Conservation (phyloP, 495 filamentous ascomycete genomes). For the Penicillium nucicola region DNA sequence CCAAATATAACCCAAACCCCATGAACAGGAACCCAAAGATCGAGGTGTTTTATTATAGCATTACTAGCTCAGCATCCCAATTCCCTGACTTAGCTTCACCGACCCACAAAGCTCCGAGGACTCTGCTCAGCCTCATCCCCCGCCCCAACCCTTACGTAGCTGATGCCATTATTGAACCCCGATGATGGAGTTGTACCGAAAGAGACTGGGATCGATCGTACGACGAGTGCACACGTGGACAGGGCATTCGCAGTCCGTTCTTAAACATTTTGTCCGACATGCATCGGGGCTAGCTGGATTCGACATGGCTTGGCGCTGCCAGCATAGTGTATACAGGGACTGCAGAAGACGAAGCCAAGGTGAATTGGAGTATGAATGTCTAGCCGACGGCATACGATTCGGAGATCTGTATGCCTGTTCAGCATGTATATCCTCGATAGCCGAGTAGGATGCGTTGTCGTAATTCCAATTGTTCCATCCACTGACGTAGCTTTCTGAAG, state of each 20-base stretch:
- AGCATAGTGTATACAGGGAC: background rate
- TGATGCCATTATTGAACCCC: background rate
- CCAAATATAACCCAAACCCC: no score
- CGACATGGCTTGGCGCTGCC: background rate
- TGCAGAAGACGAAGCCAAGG: background rate
- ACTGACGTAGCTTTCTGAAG: no score
- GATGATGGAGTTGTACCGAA: no score
- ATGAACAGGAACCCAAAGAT: no score
- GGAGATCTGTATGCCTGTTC: background rate
- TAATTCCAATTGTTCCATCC: background rate
- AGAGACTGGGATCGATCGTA: background rate
- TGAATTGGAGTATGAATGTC: no score
- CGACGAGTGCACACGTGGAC: constrained; percentile 2
- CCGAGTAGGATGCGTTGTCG: background rate
- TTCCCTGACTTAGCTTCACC: background rate
- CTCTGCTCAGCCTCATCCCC: background rate
- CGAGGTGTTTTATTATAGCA: no score
- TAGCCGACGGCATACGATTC: background rate
- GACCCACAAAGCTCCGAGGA: background rate
- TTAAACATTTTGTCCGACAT: background rate
- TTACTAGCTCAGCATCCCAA: no score
- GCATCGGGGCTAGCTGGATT: background rate
- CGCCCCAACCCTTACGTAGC: background rate
- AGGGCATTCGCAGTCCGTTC: background rate
- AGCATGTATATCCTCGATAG: background rate